Conservation (phyloP, 1,284 basidiomycete genomes). For the Ganoderma multipileum region DNA sequence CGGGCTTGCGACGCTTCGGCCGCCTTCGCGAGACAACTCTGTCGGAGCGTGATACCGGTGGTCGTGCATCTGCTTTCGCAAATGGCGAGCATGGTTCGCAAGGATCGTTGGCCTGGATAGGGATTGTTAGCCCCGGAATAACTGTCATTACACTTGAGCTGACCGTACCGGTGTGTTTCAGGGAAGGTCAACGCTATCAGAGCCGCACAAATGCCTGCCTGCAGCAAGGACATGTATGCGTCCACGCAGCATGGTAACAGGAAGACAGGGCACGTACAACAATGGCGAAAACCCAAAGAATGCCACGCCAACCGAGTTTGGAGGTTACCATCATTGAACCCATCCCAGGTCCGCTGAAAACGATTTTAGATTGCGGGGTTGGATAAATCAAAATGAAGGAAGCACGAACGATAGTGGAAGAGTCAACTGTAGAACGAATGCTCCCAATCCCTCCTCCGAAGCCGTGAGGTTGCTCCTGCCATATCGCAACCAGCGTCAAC, state of each 20-base stretch:
- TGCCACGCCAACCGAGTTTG: slow-evolving; percentile 11
- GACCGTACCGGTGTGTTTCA: slow-evolving; percentile 6
- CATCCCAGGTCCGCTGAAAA: slow-evolving; percentile 5
- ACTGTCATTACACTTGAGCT: not conserved
- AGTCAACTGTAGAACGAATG: not conserved
- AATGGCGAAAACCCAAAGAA: slow-evolving; percentile 8
- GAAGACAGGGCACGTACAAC: not conserved
- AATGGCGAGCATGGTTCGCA: not conserved
- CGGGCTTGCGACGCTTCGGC: not conserved
- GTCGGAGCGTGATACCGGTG: not conserved
- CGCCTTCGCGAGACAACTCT: not conserved
- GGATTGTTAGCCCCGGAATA: not conserved
- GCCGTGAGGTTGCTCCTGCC: not conserved
- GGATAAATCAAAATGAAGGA: not conserved
- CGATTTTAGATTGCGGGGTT: not conserved
- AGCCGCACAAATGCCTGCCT: slow-evolving; percentile 5
- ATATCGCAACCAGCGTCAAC: not conserved
- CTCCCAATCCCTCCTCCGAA: not conserved
- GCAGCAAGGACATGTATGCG: not conserved
- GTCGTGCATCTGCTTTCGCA: slow-evolving; percentile 1
- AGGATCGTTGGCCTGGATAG: not conserved
- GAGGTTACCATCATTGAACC: not conserved
- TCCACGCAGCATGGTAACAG: not conserved
- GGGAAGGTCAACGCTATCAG: slow-evolving; percentile 10
- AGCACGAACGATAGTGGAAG: not conserved